These are phyloP conservation scores for Circinella umbellata DNA, from an alignment of 371 early-diverging fungal genomes.

Conservation along the genomic window DNA sequence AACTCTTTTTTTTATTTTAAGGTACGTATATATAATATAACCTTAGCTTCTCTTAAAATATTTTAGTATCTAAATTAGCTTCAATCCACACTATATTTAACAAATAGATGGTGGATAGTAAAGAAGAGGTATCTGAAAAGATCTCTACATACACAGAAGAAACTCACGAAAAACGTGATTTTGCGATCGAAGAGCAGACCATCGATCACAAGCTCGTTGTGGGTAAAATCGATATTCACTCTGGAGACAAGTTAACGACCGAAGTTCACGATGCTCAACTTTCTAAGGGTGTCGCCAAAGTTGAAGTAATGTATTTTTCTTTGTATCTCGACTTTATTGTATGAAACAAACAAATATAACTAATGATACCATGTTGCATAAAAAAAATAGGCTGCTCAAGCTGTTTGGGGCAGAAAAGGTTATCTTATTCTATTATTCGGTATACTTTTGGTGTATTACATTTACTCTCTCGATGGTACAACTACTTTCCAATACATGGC, in stretches of 20 bases:
- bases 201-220: neutral
- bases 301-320: constrained; percentile 12
- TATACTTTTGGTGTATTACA: constrained; percentile 17
- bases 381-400: constrained; percentile 21
- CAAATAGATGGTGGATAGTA: neutral
- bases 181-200: neutral
- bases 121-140: constrained; percentile 5
- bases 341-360: neutral
- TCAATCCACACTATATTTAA: no score
- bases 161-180: neutral
- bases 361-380: neutral
- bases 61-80: no score
- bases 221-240: neutral
- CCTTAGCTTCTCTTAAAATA: no score
- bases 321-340: neutral
- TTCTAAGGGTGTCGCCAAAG: constrained; percentile 21
- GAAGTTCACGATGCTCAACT: constrained; percentile 10
- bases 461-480: constrained; percentile 24
- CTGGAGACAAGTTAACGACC: neutral
- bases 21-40: no score
- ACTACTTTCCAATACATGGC: constrained; percentile 23
- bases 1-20: no score
- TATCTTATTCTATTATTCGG: constrained; percentile 16
- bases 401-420: constrained; percentile 25
- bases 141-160: neutral